Conservation (phyloP, 352 stramenopile genomes). For the Phytophthora aleatoria region DNA sequence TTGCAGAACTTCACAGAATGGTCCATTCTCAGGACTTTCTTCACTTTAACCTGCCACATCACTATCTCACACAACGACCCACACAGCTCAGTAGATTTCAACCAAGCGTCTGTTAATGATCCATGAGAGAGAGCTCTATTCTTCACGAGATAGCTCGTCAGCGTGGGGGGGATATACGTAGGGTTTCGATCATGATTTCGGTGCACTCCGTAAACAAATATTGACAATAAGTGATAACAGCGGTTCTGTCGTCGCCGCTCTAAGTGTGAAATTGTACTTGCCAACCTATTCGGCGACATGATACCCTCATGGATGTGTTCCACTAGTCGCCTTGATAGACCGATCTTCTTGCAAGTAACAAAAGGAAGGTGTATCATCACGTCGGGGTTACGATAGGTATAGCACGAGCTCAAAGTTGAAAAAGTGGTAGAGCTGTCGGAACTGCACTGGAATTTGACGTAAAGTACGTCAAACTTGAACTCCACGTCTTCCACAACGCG, state of each 20-base stretch:
- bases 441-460: slow-evolving; percentile 10
- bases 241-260: not conserved
- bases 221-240: not conserved
- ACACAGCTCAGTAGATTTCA: not conserved
- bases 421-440: not conserved
- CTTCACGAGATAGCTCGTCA: not conserved
- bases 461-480: slow-evolving; percentile 11
- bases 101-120: slow-evolving; percentile 1
- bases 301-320: slow-evolving; percentile 2
- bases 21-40: slow-evolving; percentile 7
- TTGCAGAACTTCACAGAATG: slow-evolving; percentile 20
- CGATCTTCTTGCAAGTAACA: not conserved
- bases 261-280: not conserved
- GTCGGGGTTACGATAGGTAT: not conserved
- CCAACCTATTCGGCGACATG: slow-evolving; percentile 4
- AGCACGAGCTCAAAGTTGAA: not conserved
- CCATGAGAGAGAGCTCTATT: not conserved
- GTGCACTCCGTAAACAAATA: not conserved
- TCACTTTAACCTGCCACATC: slow-evolving; percentile 4
- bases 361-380: not conserved
- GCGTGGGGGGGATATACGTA: not conserved
- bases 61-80: slow-evolving; percentile 1
- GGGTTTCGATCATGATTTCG: not conserved
- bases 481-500: slow-evolving; percentile 6
- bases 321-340: not conserved